Percentiles rank a stretch among this genome's conserved stretches.
Evolutionary conservation across 1,139 yeast genomes (phyloP).

Genomic region (Blastobotrys indianensis): DNA sequence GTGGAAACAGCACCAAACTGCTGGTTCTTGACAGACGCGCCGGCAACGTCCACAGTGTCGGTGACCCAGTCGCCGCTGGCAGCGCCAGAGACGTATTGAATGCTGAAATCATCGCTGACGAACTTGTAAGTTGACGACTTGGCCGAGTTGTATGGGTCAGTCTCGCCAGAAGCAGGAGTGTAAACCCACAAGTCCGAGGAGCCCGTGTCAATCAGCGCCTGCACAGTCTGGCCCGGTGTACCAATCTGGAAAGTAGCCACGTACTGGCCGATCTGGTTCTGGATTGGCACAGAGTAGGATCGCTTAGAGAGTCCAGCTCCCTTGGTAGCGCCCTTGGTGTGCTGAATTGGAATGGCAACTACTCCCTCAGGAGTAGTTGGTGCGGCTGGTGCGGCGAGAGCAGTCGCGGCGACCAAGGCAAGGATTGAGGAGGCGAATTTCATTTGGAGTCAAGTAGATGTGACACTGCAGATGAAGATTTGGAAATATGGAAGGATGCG

Average conservation of each 20-base stretch:
- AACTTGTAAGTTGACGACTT: constrained; percentile 10
- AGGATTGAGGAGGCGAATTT: not conserved
- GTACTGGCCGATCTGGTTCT: constrained; percentile 34
- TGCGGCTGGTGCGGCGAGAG: constrained; percentile 1
- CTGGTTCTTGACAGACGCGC: constrained; percentile 5
- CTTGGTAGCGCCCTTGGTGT: not conserved
- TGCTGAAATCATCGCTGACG: constrained; percentile 17
- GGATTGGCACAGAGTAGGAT: constrained; percentile 8
- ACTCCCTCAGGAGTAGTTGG: constrained; percentile 1
- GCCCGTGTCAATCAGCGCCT: constrained; percentile 43
- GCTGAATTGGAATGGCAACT: constrained; percentile 4
- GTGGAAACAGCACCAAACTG: constrained; percentile 13
- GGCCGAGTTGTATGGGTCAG: constrained; percentile 6
- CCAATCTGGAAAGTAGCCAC: constrained; percentile 47
- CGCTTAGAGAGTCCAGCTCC: not conserved
- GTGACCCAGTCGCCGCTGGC: constrained; percentile 45
- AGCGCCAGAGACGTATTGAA: constrained; percentile 26
- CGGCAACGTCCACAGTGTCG: constrained; percentile 40
- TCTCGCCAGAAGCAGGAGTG: constrained; percentile 18
- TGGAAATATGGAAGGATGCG: no score
- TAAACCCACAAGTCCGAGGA: constrained; percentile 44
- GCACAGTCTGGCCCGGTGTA: constrained; percentile 46
- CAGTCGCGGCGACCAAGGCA: not conserved
- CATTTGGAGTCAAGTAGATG: not conserved
- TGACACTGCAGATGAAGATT: no score